These are phyloP conservation scores for Erysimum cheiri DNA, from an alignment of 441 rosid species.

Conservation along the genomic window DNA sequence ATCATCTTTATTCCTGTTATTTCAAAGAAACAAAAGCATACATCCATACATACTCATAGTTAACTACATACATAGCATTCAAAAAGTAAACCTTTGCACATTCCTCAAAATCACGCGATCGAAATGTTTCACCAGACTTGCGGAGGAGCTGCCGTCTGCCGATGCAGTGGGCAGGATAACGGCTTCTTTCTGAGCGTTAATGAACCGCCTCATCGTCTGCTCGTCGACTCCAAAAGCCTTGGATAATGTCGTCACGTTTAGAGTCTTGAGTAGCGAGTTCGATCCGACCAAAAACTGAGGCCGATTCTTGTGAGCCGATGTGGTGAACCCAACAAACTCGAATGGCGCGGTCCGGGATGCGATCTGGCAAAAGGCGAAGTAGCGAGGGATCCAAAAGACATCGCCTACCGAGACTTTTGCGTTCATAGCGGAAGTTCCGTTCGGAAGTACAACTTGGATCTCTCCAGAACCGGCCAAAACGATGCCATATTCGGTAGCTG, in stretches of 20 bases:
- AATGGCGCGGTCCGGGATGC: slow-evolving; percentile 65
- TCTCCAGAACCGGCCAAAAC: slow-evolving; percentile 69
- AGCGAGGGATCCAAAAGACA: slow-evolving; percentile 82
- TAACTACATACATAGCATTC: slow-evolving; percentile 5
- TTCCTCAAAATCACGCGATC: slow-evolving; percentile 10
- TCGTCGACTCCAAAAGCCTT: slow-evolving; percentile 62
- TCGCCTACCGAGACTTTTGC: slow-evolving; percentile 62
- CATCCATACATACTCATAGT: slow-evolving; percentile 1
- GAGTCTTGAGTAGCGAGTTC: slow-evolving; percentile 58
- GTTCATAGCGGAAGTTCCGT: slow-evolving; percentile 73
- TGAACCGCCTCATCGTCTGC: slow-evolving; percentile 45
- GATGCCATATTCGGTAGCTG: slow-evolving; percentile 77
- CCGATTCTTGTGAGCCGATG: slow-evolving; percentile 73
- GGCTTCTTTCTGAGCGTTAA: slow-evolving; percentile 59
- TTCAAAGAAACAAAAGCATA: slow-evolving; percentile 21
- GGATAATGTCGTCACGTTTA: slow-evolving; percentile 61
- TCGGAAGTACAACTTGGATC: slow-evolving; percentile 73
- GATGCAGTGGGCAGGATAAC: slow-evolving; percentile 70
- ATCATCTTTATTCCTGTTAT: slow-evolving; percentile 18
- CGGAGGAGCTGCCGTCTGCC: slow-evolving; percentile 63
- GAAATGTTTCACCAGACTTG: background rate
- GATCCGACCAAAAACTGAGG: slow-evolving; percentile 83
- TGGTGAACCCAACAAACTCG: slow-evolving; percentile 87
- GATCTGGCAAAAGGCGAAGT: slow-evolving; percentile 85
- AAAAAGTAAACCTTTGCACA: slow-evolving; percentile 16